Percentiles rank a stretch among this genome's conserved stretches.
phyloP scores from a whole-genome alignment of 139 green algal species.

The Yamagishiella unicocca region DNA sequence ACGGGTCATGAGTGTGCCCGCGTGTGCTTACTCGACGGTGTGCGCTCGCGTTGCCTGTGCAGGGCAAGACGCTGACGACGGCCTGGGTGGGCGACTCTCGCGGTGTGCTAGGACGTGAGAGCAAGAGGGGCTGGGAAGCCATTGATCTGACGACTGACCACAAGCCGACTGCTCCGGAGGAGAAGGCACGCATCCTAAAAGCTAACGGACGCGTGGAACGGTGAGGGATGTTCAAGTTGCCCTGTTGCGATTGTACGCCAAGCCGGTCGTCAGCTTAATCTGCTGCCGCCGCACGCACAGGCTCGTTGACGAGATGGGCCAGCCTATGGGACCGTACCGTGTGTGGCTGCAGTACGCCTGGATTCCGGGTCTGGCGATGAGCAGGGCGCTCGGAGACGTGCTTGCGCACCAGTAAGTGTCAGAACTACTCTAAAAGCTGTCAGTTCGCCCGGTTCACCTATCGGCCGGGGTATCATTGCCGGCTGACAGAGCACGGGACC shows the following conservation, averaged over 20 bases:
- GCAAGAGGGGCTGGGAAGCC: slow-evolving; percentile 61
- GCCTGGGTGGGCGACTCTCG: slow-evolving; percentile 94
- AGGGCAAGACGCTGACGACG: slow-evolving; percentile 72
- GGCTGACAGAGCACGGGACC: too few relatives aligned
- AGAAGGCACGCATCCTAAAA: slow-evolving; percentile 83
- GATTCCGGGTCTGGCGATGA: slow-evolving; percentile 94
- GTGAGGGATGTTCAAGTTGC: too few relatives aligned
- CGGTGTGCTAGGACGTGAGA: slow-evolving; percentile 63
- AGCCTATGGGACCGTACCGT: slow-evolving; percentile 84
- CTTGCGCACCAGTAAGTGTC: slow-evolving; percentile 82
- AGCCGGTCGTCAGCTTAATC: background rate
- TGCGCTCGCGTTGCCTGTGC: background rate
- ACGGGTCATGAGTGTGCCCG: background rate
- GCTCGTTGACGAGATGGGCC: slow-evolving; percentile 78
- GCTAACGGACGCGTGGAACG: slow-evolving; percentile 86
- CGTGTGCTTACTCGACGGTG: background rate
- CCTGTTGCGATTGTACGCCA: background rate
- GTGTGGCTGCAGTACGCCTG: slow-evolving; percentile 85
- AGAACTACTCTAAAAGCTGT: too few relatives aligned
- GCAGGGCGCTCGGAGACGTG: slow-evolving; percentile 84
- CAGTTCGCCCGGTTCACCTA: too few relatives aligned
- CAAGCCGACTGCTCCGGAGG: slow-evolving; percentile 84
- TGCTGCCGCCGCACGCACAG: too few relatives aligned
- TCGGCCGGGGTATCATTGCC: too few relatives aligned
- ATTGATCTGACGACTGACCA: slow-evolving; percentile 90